Evolutionary conservation across 129 eudicot species (phyloP), one percentile per base, ranked within the genome.

Genomic region (Flaveria robusta): DNA sequence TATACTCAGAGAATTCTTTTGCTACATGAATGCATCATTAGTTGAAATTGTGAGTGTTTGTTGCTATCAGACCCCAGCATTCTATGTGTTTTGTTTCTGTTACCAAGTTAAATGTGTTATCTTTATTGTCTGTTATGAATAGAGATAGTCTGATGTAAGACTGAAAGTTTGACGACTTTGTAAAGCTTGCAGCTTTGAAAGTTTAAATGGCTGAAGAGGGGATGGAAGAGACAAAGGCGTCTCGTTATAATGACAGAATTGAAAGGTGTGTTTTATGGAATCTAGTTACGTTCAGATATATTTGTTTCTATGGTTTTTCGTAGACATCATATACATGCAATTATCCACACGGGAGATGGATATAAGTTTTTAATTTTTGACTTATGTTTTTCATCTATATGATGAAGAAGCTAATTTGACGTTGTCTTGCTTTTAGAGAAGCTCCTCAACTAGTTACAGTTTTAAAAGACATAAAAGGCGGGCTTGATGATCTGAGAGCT

Each of bases 381-480:
- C 20, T 69, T 13, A 16, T 41, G 39, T 58, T 13, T 13, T 7
- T 55, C 37, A 70, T 27, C 13, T 6, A 47, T 31, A 19, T 16
- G n/a, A 31, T 64, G 46, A 3, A n/a, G 22, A 50, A 75, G 14
- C 67, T 74, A 29, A 13, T 76, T 70, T 64, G 52, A 51, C 50
- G 55, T 23, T 55, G 15, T 79, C 31, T 47, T 75, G 68, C 22
- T 75, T 68, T 27, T 85, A 90, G 98, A 72, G 98, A 92, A 60
- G 78, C 90, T 72, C 92, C 96, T 7, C 91, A 88, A 37, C 78
- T 93, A 59, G 87, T 86, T 51, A 74, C 81, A 12, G 81, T 90
- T 55, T 72, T 93, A 85, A 88, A 88, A 81, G 97, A 93, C 67
- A 88, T 93, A 86, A 93, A 90, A 79, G 83, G 76, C 0, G 97